Evolutionary conservation across 768 basidiomycete species (phyloP), one percentile per base, ranked within the genome.

Genomic region (Collybiopsis luxurians): DNA sequence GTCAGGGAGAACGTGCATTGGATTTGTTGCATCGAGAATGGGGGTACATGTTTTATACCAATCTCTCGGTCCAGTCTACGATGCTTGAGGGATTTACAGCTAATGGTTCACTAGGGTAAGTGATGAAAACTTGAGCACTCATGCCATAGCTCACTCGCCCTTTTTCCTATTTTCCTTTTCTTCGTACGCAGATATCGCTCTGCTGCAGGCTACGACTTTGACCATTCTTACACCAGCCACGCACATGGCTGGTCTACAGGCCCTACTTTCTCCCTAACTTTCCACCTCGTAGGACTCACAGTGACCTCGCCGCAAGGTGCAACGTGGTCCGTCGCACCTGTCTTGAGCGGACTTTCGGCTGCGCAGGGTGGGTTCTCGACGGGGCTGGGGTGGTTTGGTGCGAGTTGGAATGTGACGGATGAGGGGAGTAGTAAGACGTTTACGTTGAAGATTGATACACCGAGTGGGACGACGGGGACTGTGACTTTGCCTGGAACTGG

Each of bases 21-120:
- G 78, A 79, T 56, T 68, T 81, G 13, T 58, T 80, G 10, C 71
- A 68, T 15, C 71, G 71, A 44, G 76, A 76, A 63, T 81, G 79
- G 79, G 79, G 79, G 3, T 81, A 79, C 60, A 79, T 80, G 76
- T 66, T 81, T 19, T 76, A 77, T 55, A 71, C 71, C 52, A 76
- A 77, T 48, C 67, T 78, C 27, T 69, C 75, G 40, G 71, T 72
- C 10, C 65, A 70, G 40, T 70, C 69, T 4, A 77, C 76, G 4
- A 66, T 80, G 1, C 66, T 80, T 17, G 79, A 80, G 60, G 79
- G 79, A 2, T 55, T 55, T 21, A 55, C 54, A 2, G 54, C 54
- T 9, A 55, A 55, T 24, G 54, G 54, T 23, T 55, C 54, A 21
- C 31, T 55, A 23, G 54, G 54, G 54, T 47, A 26, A 24, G 23